Evolutionary conservation across 2,329 filamentous ascomycete genomes (phyloP).

Genomic region (Ophiostoma australiae): DNA sequence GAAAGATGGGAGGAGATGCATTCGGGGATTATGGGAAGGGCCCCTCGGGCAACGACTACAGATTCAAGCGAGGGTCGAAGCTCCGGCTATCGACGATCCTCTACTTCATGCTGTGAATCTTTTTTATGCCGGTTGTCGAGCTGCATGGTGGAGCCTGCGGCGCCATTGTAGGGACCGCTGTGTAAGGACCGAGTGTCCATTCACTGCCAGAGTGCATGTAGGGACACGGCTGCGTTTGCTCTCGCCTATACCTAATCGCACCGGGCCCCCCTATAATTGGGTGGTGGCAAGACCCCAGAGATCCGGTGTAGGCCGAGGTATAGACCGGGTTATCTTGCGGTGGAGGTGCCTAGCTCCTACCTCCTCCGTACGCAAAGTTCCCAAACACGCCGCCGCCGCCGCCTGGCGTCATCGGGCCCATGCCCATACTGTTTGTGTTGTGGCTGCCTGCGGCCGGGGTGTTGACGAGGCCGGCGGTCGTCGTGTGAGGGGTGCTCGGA

Average conservation of each 20-base stretch:
- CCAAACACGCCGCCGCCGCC: constrained; percentile 71
- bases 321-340: not conserved
- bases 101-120: not conserved
- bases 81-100: not conserved
- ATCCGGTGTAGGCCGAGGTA: not conserved
- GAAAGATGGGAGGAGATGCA: not conserved
- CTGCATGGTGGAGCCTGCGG: not conserved
- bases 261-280: not conserved
- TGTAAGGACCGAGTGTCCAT: not conserved
- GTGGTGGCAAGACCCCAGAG: not conserved
- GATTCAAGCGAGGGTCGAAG: not conserved
- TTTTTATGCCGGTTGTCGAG: not conserved
- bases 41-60: not conserved
- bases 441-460: constrained; percentile 64
- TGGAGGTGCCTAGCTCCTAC: constrained; percentile 22
- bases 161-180: no score
- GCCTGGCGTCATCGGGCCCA: constrained; percentile 73
- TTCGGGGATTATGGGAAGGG: no score
- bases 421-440: constrained; percentile 54
- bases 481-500: constrained; percentile 62
- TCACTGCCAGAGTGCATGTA: not conserved
- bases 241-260: not conserved
- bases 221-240: not conserved
- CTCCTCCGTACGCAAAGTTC: constrained; percentile 55
- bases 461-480: constrained; percentile 44